phyloP scores from a whole-genome alignment of 331 rosid species.

The Spiraea crenata region DNA sequence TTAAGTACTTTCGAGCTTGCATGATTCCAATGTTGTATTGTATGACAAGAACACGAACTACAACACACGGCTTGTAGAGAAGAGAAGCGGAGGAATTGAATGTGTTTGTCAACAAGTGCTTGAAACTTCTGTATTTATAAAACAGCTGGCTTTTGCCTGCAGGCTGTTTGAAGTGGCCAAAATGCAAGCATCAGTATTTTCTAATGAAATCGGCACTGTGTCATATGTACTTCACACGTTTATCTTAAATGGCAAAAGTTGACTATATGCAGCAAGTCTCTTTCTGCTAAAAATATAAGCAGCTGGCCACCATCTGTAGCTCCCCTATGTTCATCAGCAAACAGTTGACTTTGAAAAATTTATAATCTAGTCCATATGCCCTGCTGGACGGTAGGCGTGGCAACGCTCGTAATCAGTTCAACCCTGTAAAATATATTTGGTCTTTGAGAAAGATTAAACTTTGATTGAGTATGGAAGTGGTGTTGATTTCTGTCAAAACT shows the following conservation, averaged over 20 bases:
- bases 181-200: slow-evolving; percentile 16
- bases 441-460: no score
- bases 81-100: slow-evolving; percentile 3
- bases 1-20: slow-evolving; percentile 31
- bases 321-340: neutral
- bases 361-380: slow-evolving; percentile 1
- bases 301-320: slow-evolving; percentile 12
- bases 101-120: slow-evolving; percentile 10
- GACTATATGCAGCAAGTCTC: slow-evolving; percentile 37
- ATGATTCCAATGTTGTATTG: slow-evolving; percentile 19
- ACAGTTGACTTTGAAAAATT: neutral
- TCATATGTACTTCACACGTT: slow-evolving; percentile 20
- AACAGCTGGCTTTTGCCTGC: slow-evolving; percentile 14
- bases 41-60: neutral
- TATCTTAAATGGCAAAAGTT: slow-evolving; percentile 34
- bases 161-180: slow-evolving; percentile 7
- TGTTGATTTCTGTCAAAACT: no score
- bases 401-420: neutral
- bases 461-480: no score
- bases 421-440: no score
- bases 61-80: neutral
- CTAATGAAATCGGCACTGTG: slow-evolving; percentile 4
- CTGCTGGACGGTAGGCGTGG: neutral
- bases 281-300: slow-evolving; percentile 24
- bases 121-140: slow-evolving; percentile 17